Conservation (phyloP, 371 early-diverging fungal genomes). For the Lichtheimia ramosa region DNA sequence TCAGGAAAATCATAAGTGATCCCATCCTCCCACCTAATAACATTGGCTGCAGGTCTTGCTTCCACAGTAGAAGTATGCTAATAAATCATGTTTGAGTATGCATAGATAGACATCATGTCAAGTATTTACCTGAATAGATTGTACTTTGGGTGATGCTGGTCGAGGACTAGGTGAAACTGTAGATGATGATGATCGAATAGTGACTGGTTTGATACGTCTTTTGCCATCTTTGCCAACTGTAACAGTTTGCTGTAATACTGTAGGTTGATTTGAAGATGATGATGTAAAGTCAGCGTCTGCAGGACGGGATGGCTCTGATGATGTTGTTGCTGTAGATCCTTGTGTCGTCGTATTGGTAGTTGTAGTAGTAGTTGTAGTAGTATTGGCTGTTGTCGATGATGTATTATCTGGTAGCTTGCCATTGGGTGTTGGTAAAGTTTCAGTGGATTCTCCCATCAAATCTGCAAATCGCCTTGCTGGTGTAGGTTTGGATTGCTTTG, state of each 20-base stretch:
- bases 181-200: conserved; percentile 3
- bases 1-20: conserved; percentile 14
- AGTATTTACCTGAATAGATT: background rate
- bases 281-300: conserved; percentile 17
- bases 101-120: background rate
- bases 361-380: background rate
- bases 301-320: conserved; percentile 1
- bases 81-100: background rate
- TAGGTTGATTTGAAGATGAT: conserved; percentile 15
- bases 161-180: background rate
- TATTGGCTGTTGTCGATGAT: background rate
- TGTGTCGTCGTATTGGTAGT: background rate
- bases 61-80: background rate
- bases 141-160: background rate
- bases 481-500: conserved; percentile 35
- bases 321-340: background rate
- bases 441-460: conserved; percentile 39
- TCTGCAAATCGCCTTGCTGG: conserved; percentile 42
- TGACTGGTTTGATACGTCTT: conserved; percentile 75
- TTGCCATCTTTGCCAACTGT: conserved; percentile 77
- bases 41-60: background rate
- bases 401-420: background rate
- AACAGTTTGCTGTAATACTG: conserved; percentile 52
- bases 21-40: background rate
- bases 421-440: conserved; percentile 7